Percentiles rank a stretch among this genome's conserved stretches.
Conservation (phyloP, 2,329 filamentous ascomycete genomes). For the Emergomyces pasteurianus region DNA sequence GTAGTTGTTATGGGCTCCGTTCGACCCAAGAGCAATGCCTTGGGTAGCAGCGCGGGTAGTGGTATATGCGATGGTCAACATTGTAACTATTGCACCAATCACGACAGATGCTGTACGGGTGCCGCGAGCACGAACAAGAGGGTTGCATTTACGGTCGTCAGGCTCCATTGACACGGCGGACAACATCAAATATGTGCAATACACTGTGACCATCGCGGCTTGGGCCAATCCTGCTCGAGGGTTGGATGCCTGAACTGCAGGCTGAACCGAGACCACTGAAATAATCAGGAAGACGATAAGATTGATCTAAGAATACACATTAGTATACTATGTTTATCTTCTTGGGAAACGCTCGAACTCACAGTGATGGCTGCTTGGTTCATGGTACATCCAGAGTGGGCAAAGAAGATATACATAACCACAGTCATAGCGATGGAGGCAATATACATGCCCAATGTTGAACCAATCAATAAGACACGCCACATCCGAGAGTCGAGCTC, state of each 20-base stretch:
- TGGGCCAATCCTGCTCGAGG: conserved; percentile 92
- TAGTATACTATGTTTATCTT: conserved; percentile 7
- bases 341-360: conserved; percentile 15
- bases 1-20: conserved; percentile 42
- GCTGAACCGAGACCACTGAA: conserved; percentile 78
- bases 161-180: conserved; percentile 98
- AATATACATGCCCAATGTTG: conserved; percentile 86
- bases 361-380: conserved; percentile 89
- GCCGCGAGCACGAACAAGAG: conserved; percentile 68
- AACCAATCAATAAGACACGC: conserved; percentile 79
- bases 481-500: conserved; percentile 72
- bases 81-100: conserved; percentile 87
- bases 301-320: conserved; percentile 50
- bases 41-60: conserved; percentile 94
- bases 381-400: conserved; percentile 69
- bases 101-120: conserved; percentile 84
- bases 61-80: conserved; percentile 94
- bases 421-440: conserved; percentile 87
- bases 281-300: conserved; percentile 69
- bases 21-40: conserved; percentile 46
- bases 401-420: conserved; percentile 96
- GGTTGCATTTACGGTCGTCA: conserved; percentile 88
- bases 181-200: conserved; percentile 98
- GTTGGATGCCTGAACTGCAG: conserved; percentile 80
- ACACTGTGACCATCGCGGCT: conserved; percentile 90